Percentiles rank a stretch among this genome's conserved stretches.
Evolutionary conservation across 768 basidiomycete species (phyloP).

Genomic region (Russula brevipes): DNA sequence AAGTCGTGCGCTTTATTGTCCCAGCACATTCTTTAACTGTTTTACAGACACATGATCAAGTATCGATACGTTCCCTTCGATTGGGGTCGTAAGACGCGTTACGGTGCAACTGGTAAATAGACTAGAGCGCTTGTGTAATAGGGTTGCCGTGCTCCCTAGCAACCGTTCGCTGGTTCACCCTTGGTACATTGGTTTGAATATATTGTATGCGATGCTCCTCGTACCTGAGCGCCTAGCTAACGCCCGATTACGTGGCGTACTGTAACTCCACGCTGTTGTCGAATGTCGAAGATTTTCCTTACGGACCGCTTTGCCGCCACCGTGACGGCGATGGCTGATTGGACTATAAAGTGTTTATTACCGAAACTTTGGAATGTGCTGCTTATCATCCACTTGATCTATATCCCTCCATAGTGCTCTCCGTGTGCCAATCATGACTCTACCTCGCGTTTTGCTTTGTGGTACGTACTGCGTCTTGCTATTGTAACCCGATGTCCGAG

Average conservation of each 20-base stretch:
- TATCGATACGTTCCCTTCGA: slow-evolving; percentile 97
- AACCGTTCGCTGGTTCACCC: neutral
- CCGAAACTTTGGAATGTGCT: neutral
- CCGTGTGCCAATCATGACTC: slow-evolving; percentile 1
- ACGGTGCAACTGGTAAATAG: slow-evolving; percentile 54
- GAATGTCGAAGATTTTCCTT: no score
- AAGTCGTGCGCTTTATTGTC: slow-evolving; percentile 33
- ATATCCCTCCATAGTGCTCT: neutral
- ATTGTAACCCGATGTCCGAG: neutral
- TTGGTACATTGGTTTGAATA: slow-evolving; percentile 2
- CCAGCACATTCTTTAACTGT: slow-evolving; percentile 1
- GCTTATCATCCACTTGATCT: neutral
- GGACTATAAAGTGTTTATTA: neutral
- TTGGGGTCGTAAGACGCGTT: slow-evolving; percentile 87
- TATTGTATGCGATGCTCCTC: neutral
- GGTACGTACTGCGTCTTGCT: slow-evolving; percentile 25
- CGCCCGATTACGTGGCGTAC: neutral
- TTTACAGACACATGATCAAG: slow-evolving; percentile 95
- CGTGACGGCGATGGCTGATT: neutral
- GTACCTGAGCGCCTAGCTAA: neutral
- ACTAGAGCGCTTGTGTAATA: slow-evolving; percentile 2
- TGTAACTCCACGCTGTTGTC: no score
- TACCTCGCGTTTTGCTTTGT: slow-evolving; percentile 34
- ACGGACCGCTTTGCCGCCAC: neutral
- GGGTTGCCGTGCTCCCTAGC: neutral